These are phyloP conservation scores for Sugiyamaella grinbergsii DNA, from an alignment of 1,139 yeast species.

Conservation along the genomic window DNA sequence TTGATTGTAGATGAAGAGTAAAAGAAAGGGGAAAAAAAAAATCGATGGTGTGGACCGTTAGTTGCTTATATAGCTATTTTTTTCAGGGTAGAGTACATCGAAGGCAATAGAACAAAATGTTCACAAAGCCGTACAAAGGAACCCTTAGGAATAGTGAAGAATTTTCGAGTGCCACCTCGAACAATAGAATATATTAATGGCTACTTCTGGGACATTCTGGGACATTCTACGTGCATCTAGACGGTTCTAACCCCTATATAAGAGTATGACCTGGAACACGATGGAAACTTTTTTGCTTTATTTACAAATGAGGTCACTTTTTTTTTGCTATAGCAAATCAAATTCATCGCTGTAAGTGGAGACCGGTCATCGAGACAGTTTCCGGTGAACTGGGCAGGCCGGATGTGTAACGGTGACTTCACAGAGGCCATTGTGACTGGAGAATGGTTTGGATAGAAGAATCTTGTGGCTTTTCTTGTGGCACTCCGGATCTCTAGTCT, in stretches of 20 bases:
- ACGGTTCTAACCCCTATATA: neutral
- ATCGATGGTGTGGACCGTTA: conserved; percentile 1
- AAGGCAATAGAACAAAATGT: conserved; percentile 16
- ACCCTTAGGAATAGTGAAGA: conserved; percentile 12
- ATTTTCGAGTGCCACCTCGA: conserved; percentile 5
- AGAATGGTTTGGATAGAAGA: too few species aligned
- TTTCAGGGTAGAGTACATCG: conserved; percentile 10
- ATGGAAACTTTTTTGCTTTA: conserved; percentile 1
- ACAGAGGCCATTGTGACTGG: too few species aligned
- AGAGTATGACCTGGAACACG: neutral
- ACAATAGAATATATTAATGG: conserved; percentile 1
- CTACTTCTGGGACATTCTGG: conserved; percentile 2
- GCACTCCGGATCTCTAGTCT: too few species aligned
- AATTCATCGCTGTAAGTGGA: neutral
- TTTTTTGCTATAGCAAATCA: conserved; percentile 7
- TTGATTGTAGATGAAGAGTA: conserved; percentile 10
- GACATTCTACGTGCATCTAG: conserved; percentile 1
- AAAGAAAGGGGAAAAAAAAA: conserved; percentile 1
- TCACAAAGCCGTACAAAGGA: conserved; percentile 15
- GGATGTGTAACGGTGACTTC: too few species aligned
- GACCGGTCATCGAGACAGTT: too few species aligned
- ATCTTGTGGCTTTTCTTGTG: too few species aligned
- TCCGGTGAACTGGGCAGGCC: too few species aligned
- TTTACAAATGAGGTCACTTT: conserved; percentile 10
- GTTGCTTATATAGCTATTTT: conserved; percentile 10